Evolutionary conservation across 768 basidiomycete species (phyloP).

Genomic region (Calocybe gangraenosa): DNA sequence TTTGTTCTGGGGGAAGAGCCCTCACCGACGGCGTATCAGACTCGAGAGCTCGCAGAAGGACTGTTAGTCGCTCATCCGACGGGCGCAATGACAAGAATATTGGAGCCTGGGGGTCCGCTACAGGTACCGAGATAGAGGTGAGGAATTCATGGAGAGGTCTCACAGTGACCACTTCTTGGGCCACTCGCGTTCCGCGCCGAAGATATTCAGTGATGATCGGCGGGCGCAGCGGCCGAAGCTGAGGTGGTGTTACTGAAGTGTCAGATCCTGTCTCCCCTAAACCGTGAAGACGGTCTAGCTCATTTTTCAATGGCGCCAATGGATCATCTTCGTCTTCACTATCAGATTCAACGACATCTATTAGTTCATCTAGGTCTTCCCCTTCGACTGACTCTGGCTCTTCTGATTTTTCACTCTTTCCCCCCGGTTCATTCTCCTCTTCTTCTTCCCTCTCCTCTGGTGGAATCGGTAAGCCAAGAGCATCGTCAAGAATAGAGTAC

Average conservation of each 20-base stretch:
- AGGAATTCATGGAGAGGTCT: conserved; percentile 46
- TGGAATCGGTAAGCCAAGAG: conserved; percentile 51
- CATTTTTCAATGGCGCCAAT: conserved; percentile 67
- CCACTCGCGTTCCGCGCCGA: conserved; percentile 65
- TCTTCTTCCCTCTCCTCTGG: no score
- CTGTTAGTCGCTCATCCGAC: conserved; percentile 44
- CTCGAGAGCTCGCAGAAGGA: conserved; percentile 52
- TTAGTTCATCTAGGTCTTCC: conserved; percentile 45
- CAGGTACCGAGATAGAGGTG: conserved; percentile 30
- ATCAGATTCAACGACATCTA: conserved; percentile 66
- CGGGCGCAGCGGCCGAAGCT: conserved; percentile 24
- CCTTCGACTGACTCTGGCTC: conserved; percentile 19
- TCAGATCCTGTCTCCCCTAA: conserved; percentile 30
- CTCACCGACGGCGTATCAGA: conserved; percentile 50
- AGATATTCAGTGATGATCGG: conserved; percentile 51
- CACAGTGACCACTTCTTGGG: conserved; percentile 52
- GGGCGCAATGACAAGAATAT: conserved; percentile 47
- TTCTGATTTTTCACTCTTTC: conserved; percentile 12
- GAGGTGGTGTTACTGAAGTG: conserved; percentile 28
- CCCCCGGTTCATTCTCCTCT: no score
- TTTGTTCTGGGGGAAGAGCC: conserved; percentile 38
- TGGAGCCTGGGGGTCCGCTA: conserved; percentile 24
- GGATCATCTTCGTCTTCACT: conserved; percentile 47
- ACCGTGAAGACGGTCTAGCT: conserved; percentile 52
- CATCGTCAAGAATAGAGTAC: conserved; percentile 66